Base-by-base conservation (phyloP, 495 filamentous ascomycete genomes). In the Talaromyces ruber region DNA sequence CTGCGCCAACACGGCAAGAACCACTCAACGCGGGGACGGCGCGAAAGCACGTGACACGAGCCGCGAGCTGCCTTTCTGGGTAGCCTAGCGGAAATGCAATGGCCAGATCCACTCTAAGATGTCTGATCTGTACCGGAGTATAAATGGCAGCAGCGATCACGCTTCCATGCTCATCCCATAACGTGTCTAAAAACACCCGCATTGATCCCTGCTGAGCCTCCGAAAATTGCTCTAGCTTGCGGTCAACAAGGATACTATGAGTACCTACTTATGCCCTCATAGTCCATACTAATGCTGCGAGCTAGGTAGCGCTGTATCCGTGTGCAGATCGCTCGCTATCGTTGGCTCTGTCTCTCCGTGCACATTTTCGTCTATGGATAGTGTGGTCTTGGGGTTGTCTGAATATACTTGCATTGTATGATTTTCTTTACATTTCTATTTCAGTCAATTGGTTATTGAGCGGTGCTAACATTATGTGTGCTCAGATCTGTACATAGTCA, bases 21-120 rank as follows among this genome's bases (percentile, higher is more conserved):
- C 6, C 8, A 51, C 50, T 47, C 43, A 43, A 61, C 59, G 59
- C 59, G 59, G 45, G 58, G 59, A 29, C 51, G 59, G 59, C 59
- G 59, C 59, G 59, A 61, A 43, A 53, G 45, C 59, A 61, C 59
- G 59, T 61, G 59, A 24, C 26, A 14, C 21, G 34, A 8, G 32
- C 57, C 1, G 18, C 18, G n/a, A 47, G 43, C 43, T 47, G 43
- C 43, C 43, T 21, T 7, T 5, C 4, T 47, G 6, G 43, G 43
- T 47, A 47, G 43, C 21, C 39, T 8, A 4, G 34, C 16, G 30
- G 30, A 9, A 4, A 4, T 7, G 34, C 34, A n/a, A n/a, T 37
- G 34, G 34, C 0, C 9, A 39, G 43, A 8, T 47, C 43, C 43
- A 47, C 43, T 21, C 34, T 39, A 4, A 39, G 34, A 39, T 39